Base-by-base conservation (phyloP, 805 yeast genomes). In the Metschnikowia orientalis region DNA sequence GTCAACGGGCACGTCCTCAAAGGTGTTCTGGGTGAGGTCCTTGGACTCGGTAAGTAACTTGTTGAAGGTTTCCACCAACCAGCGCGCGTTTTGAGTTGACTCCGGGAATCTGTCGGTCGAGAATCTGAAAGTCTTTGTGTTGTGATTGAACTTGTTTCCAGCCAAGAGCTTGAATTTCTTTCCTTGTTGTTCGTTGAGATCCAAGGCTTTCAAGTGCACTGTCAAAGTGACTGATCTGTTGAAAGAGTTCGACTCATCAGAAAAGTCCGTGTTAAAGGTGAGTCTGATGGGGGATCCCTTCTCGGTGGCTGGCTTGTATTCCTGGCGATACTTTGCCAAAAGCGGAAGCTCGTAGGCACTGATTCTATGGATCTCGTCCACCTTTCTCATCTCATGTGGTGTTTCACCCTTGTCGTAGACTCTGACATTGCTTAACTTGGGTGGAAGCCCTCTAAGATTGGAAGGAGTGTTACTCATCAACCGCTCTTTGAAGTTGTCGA, bases 321-420 rank as follows among this genome's bases (percentile, higher is more conserved):
- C 71, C 57, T 81, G 77, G 47, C 90, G 80, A 54, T 71, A 83
- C 56, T 86, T 78, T 25, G 80, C 78, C 43, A 92, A 69, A 35
- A 77, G 72, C 5, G 98, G 98, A 69, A 90, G 72, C 56, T 90
- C 97, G 61, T 81, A 90, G 0, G 97, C 96, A 8, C 94, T 86
- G 26, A 86, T 69, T 48, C 97, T 73, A 51, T 80, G 80, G 50
- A 80, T 77, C 43, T 82, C 76, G 46, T 95, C 78, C 47, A 75
- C 78, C 44, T 76, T 81, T 52, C 97, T 74, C 49, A 78, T 84
- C 31, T 62, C 54, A 40, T 63, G 67, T 2, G 65, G 62, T 9
- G 57, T 56, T n/a, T 45, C 42, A 12, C 71, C 71, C 27, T 51
- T 49, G 19, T 57, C 48, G 27, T 57, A 51, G 10, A 66, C 71